Conservation (phyloP, 805 yeast species). For the Saccharomycopsis sp. region DNA sequence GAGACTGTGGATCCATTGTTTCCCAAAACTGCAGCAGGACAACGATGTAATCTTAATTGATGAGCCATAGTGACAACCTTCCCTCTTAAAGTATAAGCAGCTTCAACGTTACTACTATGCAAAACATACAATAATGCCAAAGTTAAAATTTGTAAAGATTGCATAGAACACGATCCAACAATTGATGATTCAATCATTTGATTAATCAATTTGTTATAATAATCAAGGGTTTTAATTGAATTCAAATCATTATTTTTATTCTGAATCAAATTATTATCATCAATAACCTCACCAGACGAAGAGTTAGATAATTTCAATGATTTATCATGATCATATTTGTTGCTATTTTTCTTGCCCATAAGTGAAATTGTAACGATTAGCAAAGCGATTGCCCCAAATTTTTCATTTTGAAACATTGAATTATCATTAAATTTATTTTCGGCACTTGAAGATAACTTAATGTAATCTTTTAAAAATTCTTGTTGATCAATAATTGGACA, state of each 20-base stretch:
- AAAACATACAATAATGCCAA: conserved; percentile 66
- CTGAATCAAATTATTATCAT: background rate
- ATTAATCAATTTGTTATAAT: conserved; percentile 55
- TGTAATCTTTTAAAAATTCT: conserved; percentile 57
- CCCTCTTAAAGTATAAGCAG: conserved; percentile 71
- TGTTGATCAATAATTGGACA: conserved; percentile 66
- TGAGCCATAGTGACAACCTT: conserved; percentile 76
- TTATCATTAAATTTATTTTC: conserved; percentile 39
- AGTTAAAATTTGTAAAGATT: conserved; percentile 61
- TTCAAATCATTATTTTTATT: too few relatives aligned
- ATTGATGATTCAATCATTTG: conserved; percentile 57
- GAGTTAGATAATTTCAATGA: too few relatives aligned
- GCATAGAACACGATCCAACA: conserved; percentile 54
- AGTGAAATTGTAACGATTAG: conserved; percentile 44
- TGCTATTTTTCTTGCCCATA: conserved; percentile 23
- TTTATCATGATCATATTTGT: conserved; percentile 4
- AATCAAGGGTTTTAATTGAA: conserved; percentile 30
- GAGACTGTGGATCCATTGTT: conserved; percentile 59
- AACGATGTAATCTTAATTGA: conserved; percentile 75
- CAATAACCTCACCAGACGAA: background rate
- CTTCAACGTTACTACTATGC: conserved; percentile 64
- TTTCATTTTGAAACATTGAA: conserved; percentile 39
- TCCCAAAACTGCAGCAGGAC: conserved; percentile 76
- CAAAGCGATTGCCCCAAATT: conserved; percentile 45
- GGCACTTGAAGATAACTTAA: conserved; percentile 37